These are phyloP conservation scores for Penicillium sclerotigenum DNA, from an alignment of 2,329 filamentous ascomycete genomes.

Conservation along the genomic window DNA sequence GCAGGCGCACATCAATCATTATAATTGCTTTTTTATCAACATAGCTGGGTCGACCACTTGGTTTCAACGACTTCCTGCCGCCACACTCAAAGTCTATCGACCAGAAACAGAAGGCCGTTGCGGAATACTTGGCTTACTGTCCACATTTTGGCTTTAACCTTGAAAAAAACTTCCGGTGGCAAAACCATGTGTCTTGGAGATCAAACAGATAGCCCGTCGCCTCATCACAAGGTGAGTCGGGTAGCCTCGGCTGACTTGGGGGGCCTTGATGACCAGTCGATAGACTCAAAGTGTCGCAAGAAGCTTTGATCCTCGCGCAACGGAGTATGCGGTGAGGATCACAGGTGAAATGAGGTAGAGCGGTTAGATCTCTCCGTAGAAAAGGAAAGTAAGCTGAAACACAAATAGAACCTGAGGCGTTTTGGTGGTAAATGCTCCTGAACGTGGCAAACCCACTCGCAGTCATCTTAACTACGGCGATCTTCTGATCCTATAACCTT, in stretches of 20 bases:
- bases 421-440: constrained; percentile 15
- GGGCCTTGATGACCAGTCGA: background rate
- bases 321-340: background rate
- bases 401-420: constrained; percentile 6
- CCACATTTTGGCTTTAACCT: background rate
- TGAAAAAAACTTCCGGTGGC: constrained; percentile 12
- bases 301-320: background rate
- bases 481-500: constrained; percentile 16
- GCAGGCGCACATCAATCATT: background rate
- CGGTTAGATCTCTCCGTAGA: background rate
- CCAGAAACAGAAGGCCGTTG: constrained; percentile 1
- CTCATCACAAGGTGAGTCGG: constrained; percentile 12
- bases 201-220: background rate
- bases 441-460: constrained; percentile 22
- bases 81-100: constrained; percentile 8
- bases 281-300: constrained; percentile 1
- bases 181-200: constrained; percentile 12
- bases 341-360: background rate
- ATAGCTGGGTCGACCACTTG: background rate
- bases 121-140: background rate
- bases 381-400: background rate
- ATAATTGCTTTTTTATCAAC: constrained; percentile 5
- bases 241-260: constrained; percentile 14
- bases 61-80: background rate
- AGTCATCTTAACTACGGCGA: constrained; percentile 14